Evolutionary conservation across 2,329 filamentous ascomycete species (phyloP), one percentile per base, ranked within the genome.

Genomic region (Cadophora malorum): DNA sequence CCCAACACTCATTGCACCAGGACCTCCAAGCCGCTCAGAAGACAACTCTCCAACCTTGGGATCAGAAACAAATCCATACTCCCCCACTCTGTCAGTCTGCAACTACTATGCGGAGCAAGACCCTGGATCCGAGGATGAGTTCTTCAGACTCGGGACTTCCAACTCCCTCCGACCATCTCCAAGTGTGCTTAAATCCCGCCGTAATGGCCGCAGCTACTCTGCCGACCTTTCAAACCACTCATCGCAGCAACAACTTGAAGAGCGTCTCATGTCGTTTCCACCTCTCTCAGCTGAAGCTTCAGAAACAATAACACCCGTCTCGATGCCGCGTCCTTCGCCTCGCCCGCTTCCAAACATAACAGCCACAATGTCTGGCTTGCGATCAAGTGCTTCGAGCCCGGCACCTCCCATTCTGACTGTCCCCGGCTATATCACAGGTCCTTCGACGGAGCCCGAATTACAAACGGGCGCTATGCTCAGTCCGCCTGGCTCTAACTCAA

Each of bases 401-500:
- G 71, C 69, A 3, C 70, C 68, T 9, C 72, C 74, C 3, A 12
- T 74, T 14, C 67, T 75, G 7, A 73, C 72, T 2, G 47, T 72
- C 9, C 68, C 71, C 4, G 63, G 62, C 0, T 70, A 74, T 33
- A 68, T 74, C 4, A 72, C 62, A 0, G 73, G 71, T 1, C 72
- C 71, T 0, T 67, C 71, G 14, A 38, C 67, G 4, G 66, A 69
- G 16, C 70, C 70, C 0, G 23, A n/a, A 23, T 70, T 68, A 52
- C 10, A 45, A 19, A 35, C 61, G 0, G n/a, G 53, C 3, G 53
- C 49, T 10, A 67, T 38, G 8, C n/a, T 67, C 2, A 55, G 64
- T 21, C 64, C 68, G 14, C 65, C 68, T 7, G 60, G 66, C 8
- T 16, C 9, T 5, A 66, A 69, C 8, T 68, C 67, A 2, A 55